phyloP scores from a whole-genome alignment of 441 rosid species.

The Adansonia madagascariensis region DNA sequence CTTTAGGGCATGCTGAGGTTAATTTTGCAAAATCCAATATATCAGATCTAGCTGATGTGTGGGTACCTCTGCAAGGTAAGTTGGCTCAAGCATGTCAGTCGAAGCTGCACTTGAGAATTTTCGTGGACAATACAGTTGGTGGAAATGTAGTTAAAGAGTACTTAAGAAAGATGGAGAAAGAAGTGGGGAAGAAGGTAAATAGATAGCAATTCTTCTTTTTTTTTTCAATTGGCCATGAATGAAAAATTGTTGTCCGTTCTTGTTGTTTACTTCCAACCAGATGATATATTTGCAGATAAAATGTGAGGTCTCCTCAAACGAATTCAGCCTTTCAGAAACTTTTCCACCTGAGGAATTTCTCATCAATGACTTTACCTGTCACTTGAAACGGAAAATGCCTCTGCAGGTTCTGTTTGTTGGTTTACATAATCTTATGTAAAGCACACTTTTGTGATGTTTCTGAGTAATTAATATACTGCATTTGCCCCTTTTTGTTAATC shows the following conservation, averaged over 20 bases:
- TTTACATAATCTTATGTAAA: conserved; percentile 10
- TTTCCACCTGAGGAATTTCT: conserved; percentile 93
- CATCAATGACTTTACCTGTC: conserved; percentile 97
- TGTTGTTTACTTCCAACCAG: conserved; percentile 22
- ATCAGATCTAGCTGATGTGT: conserved; percentile 86
- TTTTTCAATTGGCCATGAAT: conserved; percentile 10
- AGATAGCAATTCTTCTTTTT: conserved; percentile 25
- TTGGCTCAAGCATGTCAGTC: conserved; percentile 94
- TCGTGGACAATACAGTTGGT: conserved; percentile 88
- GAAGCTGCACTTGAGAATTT: conserved; percentile 80
- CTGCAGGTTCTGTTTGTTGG: conserved; percentile 63
- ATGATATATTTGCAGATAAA: conserved; percentile 57
- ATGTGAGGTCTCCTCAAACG: conserved; percentile 90
- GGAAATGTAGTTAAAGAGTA: conserved; percentile 81
- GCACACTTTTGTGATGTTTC: conserved; percentile 10
- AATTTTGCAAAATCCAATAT: conserved; percentile 85
- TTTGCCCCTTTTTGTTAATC: conserved; percentile 23
- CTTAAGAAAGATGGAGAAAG: conserved; percentile 95
- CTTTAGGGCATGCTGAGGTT: conserved; percentile 81
- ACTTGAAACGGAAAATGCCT: conserved; percentile 90
- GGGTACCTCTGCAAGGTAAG: conserved; percentile 89
- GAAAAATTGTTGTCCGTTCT: conserved; percentile 20
- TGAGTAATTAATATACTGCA: not conserved
- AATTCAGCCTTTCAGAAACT: conserved; percentile 98
- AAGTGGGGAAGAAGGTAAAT: conserved; percentile 92